Evolutionary conservation across 306 rosid genomes (phyloP).

Genomic region (Potentilla sterilis): DNA sequence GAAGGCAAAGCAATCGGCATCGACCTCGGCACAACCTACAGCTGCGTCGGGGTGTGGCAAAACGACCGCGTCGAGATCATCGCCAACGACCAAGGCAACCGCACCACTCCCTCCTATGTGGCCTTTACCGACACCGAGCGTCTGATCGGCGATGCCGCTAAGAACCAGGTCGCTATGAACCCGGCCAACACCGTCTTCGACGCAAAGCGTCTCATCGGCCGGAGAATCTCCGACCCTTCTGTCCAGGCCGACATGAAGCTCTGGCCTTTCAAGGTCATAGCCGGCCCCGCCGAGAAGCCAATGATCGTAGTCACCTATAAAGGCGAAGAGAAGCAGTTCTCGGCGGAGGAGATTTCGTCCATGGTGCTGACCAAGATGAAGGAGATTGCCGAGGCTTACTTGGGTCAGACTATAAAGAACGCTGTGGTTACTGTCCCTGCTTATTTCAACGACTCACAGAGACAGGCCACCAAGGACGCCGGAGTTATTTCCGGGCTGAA

Average conservation of each 20-base stretch:
- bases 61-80: conserved; percentile 86
- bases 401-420: conserved; percentile 57
- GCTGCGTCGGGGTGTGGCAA: conserved; percentile 82
- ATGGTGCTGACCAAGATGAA: conserved; percentile 73
- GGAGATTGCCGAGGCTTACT: conserved; percentile 61
- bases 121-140: conserved; percentile 90
- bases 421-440: conserved; percentile 80
- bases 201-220: conserved; percentile 77
- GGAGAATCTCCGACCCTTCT: conserved; percentile 52
- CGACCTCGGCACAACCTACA: conserved; percentile 87
- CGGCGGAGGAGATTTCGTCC: conserved; percentile 72
- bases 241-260: conserved; percentile 78
- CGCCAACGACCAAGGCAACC: conserved; percentile 85
- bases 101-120: conserved; percentile 83
- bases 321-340: conserved; percentile 64
- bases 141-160: conserved; percentile 81
- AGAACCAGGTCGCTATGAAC: conserved; percentile 87
- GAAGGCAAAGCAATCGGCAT: conserved; percentile 89
- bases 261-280: conserved; percentile 72
- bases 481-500: conserved; percentile 63
- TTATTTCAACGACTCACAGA: conserved; percentile 80
- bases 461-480: conserved; percentile 86
- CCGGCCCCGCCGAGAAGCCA: conserved; percentile 70
- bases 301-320: conserved; percentile 64
- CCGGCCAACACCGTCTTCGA: conserved; percentile 79